phyloP scores from a whole-genome alignment of 164 flowering plant genomes.

The Liriodendron chinense region DNA sequence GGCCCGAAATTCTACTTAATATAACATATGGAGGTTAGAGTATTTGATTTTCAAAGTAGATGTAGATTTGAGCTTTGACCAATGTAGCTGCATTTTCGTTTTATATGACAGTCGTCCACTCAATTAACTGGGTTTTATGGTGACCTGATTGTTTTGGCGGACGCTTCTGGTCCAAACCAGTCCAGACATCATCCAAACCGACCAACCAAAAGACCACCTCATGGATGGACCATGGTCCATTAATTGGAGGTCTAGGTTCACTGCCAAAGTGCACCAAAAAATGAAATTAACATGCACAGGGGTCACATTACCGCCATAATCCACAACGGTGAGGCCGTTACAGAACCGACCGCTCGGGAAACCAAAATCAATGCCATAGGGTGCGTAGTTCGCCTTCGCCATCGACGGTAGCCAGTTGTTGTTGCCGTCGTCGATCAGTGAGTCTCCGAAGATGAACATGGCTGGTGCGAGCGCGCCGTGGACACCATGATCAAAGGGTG shows the following conservation, averaged over 20 bases:
- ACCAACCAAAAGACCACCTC: too few relatives aligned
- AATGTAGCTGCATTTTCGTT: too few relatives aligned
- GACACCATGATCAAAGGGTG: neutral
- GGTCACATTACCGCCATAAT: constrained; percentile 30
- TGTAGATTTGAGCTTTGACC: too few relatives aligned
- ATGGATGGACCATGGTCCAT: too few relatives aligned
- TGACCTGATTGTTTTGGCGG: too few relatives aligned
- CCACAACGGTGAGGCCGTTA: constrained; percentile 44
- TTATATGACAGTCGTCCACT: too few relatives aligned
- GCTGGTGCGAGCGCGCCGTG: constrained; percentile 26
- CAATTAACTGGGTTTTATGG: too few relatives aligned
- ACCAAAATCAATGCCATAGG: constrained; percentile 42
- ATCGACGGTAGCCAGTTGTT: constrained; percentile 31
- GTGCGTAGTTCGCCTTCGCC: constrained; percentile 35
- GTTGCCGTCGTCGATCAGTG: constrained; percentile 39
- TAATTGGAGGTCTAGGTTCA: neutral
- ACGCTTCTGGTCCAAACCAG: too few relatives aligned
- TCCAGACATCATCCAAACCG: too few relatives aligned
- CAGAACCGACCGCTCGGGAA: constrained; percentile 37
- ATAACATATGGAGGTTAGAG: too few relatives aligned
- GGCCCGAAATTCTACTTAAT: too few relatives aligned
- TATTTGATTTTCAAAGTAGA: too few relatives aligned
- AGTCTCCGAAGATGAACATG: constrained; percentile 43
- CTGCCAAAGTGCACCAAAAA: neutral
- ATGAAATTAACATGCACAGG: neutral